A percentile compares a stretch with the other conserved stretches of the same genome.
phyloP scores from a whole-genome alignment of 345 rosid genomes.

The Leavenworthia alabamica region DNA sequence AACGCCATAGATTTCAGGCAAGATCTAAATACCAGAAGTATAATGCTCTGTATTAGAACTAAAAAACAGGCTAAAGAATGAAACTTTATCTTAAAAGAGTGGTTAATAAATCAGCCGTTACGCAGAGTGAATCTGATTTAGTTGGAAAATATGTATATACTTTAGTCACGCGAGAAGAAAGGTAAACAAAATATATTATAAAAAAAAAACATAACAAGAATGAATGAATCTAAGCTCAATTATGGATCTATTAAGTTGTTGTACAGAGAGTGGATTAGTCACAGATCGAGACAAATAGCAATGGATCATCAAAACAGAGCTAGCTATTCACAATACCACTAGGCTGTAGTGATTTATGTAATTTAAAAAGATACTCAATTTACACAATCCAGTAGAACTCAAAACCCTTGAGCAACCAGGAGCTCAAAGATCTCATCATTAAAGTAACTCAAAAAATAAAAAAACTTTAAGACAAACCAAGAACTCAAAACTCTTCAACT shows the following conservation, averaged over 20 bases:
- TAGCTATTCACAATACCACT: too few relatives aligned
- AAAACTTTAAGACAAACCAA: neutral
- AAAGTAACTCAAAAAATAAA: neutral
- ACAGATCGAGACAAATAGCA: neutral
- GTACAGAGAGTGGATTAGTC: neutral
- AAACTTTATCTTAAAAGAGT: slow-evolving; percentile 18
- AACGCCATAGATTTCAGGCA: too few relatives aligned
- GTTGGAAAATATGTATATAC: neutral
- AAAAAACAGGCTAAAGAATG: neutral
- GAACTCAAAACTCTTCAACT: slow-evolving; percentile 2
- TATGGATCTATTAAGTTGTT: slow-evolving; percentile 21
- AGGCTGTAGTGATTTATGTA: too few relatives aligned
- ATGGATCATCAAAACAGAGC: neutral
- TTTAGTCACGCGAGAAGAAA: slow-evolving; percentile 18
- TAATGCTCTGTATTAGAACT: slow-evolving; percentile 11
- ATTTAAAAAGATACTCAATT: too few relatives aligned
- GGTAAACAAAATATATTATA: too few relatives aligned
- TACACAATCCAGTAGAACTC: too few relatives aligned
- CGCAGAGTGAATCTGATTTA: slow-evolving; percentile 1
- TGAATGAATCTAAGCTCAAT: slow-evolving; percentile 3
- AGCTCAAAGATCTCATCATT: slow-evolving; percentile 25
- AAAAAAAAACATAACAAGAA: too few relatives aligned
- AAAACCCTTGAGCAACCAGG: neutral
- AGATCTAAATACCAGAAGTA: too few relatives aligned
- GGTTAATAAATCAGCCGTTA: slow-evolving; percentile 20